Conservation (phyloP, 2,329 filamentous ascomycete genomes). For the Nigrospora oryzae region DNA sequence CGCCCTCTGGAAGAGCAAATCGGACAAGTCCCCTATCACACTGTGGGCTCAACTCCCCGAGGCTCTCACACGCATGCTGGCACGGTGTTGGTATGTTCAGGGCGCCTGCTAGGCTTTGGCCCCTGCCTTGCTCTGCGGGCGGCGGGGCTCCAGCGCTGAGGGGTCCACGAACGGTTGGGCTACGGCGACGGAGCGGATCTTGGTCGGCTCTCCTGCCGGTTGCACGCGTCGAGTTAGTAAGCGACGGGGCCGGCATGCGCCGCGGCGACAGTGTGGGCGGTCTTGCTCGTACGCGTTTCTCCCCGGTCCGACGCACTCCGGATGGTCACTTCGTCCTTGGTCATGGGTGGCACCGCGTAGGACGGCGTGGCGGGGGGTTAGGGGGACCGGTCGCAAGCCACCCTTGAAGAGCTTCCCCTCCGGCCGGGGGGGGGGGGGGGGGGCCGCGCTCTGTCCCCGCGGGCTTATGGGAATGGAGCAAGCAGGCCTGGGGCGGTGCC, state of each 20-base stretch:
- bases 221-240: too few relatives aligned
- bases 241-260: too few relatives aligned
- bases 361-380: background rate
- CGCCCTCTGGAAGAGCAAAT: too few relatives aligned
- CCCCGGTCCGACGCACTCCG: slow-evolving; percentile 1
- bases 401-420: slow-evolving; percentile 3
- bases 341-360: slow-evolving; percentile 1
- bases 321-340: background rate
- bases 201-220: slow-evolving; percentile 11
- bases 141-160: slow-evolving; percentile 14
- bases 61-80: too few relatives aligned
- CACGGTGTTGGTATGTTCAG: too few relatives aligned
- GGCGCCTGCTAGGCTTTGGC: too few relatives aligned
- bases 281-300: background rate
- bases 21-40: too few relatives aligned
- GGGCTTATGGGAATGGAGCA: too few relatives aligned
- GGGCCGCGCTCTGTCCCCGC: too few relatives aligned
- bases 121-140: background rate
- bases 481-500: too few relatives aligned
- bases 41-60: too few relatives aligned
- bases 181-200: slow-evolving; percentile 17
- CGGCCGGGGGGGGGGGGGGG: too few relatives aligned
- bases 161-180: slow-evolving; percentile 24
- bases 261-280: background rate
- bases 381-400: background rate